phyloP scores from a whole-genome alignment of 1,284 basidiomycete species.

The Pulveroboletus ridleyi region DNA sequence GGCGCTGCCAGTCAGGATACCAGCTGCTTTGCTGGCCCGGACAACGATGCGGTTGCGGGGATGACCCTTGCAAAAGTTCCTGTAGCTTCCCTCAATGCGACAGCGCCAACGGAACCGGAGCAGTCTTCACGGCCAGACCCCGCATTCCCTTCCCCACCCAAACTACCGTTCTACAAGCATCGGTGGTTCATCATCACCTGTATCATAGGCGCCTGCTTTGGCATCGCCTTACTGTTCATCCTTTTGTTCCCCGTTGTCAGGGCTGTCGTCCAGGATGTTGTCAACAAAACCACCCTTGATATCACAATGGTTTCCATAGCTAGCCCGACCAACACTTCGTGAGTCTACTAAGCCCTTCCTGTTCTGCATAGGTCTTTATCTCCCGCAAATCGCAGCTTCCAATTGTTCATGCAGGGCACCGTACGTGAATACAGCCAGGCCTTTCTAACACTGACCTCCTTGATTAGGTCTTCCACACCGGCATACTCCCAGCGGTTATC shows the following conservation, averaged over 20 bases:
- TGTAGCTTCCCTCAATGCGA: slow-evolving; percentile 18
- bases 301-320: slow-evolving; percentile 57
- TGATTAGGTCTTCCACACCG: slow-evolving; percentile 63
- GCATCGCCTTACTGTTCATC: slow-evolving; percentile 68
- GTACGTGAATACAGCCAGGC: slow-evolving; percentile 25
- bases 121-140: slow-evolving; percentile 42
- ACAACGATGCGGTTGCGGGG: slow-evolving; percentile 18
- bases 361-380: neutral
- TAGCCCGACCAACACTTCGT: slow-evolving; percentile 59
- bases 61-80: slow-evolving; percentile 40
- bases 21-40: slow-evolving; percentile 22
- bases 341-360: slow-evolving; percentile 30
- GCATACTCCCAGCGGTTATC: slow-evolving; percentile 64
- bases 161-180: slow-evolving; percentile 45
- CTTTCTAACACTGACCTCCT: neutral
- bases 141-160: slow-evolving; percentile 18
- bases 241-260: slow-evolving; percentile 67
- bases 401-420: slow-evolving; percentile 43
- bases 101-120: slow-evolving; percentile 21
- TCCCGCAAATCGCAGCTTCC: too few relatives aligned
- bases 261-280: slow-evolving; percentile 67
- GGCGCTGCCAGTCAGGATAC: slow-evolving; percentile 41
- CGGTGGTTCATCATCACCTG: slow-evolving; percentile 53
- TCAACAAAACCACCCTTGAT: slow-evolving; percentile 58
- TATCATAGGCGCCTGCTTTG: slow-evolving; percentile 47